Conservation (phyloP, 352 stramenopile genomes). For the Pythium monospermum region DNA sequence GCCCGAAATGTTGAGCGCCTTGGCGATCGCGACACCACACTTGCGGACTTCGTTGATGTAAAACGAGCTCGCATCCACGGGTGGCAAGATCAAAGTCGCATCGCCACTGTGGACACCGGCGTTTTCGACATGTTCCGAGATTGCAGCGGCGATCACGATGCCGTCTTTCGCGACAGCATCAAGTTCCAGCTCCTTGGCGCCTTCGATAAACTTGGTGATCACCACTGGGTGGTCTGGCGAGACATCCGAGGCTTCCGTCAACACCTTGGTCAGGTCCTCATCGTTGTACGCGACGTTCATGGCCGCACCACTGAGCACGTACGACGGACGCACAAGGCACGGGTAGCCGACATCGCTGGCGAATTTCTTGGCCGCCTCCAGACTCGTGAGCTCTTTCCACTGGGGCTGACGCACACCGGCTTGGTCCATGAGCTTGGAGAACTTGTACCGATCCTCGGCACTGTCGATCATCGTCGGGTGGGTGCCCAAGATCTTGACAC, state of each 20-base stretch:
- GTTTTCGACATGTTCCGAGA: conserved; percentile 99
- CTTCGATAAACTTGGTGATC: conserved; percentile 97
- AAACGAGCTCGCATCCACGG: conserved; percentile 66
- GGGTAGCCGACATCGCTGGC: conserved; percentile 90
- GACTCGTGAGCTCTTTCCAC: conserved; percentile 89
- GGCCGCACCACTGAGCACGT: conserved; percentile 95
- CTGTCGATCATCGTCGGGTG: conserved; percentile 93
- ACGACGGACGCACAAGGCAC: conserved; percentile 94
- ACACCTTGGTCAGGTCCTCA: conserved; percentile 80
- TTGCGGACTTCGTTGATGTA: conserved; percentile 57
- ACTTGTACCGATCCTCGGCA: conserved; percentile 97
- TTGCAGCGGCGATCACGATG: conserved; percentile 97
- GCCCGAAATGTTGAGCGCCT: conserved; percentile 93
- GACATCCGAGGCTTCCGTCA: conserved; percentile 78
- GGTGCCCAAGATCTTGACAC: conserved; percentile 96
- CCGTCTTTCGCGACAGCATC: conserved; percentile 96
- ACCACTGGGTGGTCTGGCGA: conserved; percentile 91
- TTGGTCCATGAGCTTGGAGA: conserved; percentile 95
- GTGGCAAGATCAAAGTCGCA: conserved; percentile 93
- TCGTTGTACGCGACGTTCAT: conserved; percentile 95
- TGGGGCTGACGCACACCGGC: conserved; percentile 93
- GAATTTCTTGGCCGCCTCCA: conserved; percentile 86
- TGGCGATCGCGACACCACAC: conserved; percentile 86
- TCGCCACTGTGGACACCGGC: conserved; percentile 98
- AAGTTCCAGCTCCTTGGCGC: conserved; percentile 99